Evolutionary conservation across 129 eudicot genomes (phyloP), one percentile per base, ranked within the genome.

Genomic region (Chrysanthemum makinoi): DNA sequence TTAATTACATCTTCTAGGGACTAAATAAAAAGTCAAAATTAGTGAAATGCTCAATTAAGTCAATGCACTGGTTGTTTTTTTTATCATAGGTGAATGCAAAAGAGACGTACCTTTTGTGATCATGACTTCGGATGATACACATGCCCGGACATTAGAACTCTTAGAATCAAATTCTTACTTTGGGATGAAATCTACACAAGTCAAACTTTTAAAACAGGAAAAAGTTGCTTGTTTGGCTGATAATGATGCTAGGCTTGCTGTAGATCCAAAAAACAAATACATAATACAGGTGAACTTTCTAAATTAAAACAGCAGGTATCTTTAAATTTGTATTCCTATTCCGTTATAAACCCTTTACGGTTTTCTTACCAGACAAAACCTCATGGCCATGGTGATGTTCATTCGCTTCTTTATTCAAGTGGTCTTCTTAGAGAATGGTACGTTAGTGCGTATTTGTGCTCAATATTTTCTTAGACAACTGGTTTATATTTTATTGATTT

Each of bases 351-450:
- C 20, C 17, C 7, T 7, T 71, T 39, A 0, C 18, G 30, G 56
- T 62, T 8, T 44, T 70, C 28, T 56, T 63, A 44, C 30, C 63
- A 95, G 99, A 90, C 97, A 75, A 95, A 95, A 77, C 99, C 99
- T 75, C 99, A 95, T 81, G 99, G 99, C 69, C 99, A 95, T 79
- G 99, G 97, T 69, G 99, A 90, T 80, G 97, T 95, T 59, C 99
- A 95, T 81, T 81, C 96, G 19, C 97, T 95, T 80, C 87, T 95
- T 51, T 95, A 86, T 78, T 87, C 96, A 68, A 90, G 97, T 69
- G 97, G 99, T 22, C 82, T 88, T 80, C 94, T 95, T 69, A 84
- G 84, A 65, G 80, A 72, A 68, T 95, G 99, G 99, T 95, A 82
- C 55, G 77, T 68, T 39, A 26, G 15, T 43, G 24, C 39, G 48